Evolutionary conservation across 1,284 basidiomycete species (phyloP), one percentile per base, ranked within the genome.

Genomic region (Lentinus polychrous): DNA sequence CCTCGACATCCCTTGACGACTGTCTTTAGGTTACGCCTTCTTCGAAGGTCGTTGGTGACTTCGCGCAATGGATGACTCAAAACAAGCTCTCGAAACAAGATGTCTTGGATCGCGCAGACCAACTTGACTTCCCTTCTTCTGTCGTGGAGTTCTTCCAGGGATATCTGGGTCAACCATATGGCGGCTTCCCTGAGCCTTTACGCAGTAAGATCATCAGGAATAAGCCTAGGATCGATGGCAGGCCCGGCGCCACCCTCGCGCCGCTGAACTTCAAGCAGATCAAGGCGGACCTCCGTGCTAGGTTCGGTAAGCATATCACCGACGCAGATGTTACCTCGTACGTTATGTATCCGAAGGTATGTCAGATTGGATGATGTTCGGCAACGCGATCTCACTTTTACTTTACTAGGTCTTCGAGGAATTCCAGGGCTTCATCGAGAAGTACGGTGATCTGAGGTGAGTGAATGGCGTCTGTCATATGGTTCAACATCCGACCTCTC

Each of bases 21-120:
- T 41, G 38, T 51, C 38, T 27, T n/a, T 56, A 80, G 79, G 95
- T 99, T 59, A 99, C 96, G 20, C 96, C 96, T 34, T 97, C 96
- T 17, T 99, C 96, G 51, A 98, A 99, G 76, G 93, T 97, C 45
- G 95, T 99, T 48, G 96, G 96, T 42, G 96, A 99, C 75, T 95
- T 99, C 69, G 96, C 96, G 23, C 92, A 95, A 68, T 97, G 93
- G 86, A 94, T 99, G 93, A 94, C 94, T 34, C 91, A 92, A 56
- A 98, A 99, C 75, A 83, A 85, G 57, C 76, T 98, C 49, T 79
- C 82, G 48, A 91, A 91, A 68, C 72, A 89, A 61, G 89, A 97
- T 55, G 93, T 99, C 39, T 65, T 94, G 52, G 82, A 86, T 27
- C 81, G 86, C 46, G 96, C 94, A 43, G 86, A 89, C 49, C 80